Conservation (phyloP, 331 rosid genomes). For the Quercus lobata region DNA sequence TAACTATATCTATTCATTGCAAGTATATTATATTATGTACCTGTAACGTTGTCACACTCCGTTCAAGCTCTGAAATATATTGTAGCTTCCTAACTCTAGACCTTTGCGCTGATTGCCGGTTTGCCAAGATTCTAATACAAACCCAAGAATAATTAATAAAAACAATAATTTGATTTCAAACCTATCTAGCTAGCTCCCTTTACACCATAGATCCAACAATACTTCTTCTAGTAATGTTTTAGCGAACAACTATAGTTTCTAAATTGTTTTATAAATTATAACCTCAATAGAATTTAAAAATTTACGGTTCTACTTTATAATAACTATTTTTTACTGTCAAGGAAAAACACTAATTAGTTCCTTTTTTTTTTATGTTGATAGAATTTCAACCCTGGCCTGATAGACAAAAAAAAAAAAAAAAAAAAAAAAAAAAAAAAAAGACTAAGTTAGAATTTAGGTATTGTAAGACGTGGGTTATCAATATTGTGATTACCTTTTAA, state of each 20-base stretch:
- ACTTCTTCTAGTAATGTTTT: neutral
- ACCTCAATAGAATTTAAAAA: too few species aligned
- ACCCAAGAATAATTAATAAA: neutral
- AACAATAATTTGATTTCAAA: neutral
- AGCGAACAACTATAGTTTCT: neutral
- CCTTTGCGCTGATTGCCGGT: conserved; percentile 84
- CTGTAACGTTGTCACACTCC: conserved; percentile 87
- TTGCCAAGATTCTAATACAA: conserved; percentile 60
- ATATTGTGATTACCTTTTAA: conserved; percentile 58
- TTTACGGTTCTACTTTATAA: too few species aligned
- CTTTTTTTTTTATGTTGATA: too few species aligned
- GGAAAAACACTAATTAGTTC: too few species aligned
- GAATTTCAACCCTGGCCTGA: too few species aligned
- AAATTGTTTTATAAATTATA: too few species aligned
- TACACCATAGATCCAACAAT: neutral
- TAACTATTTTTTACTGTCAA: too few species aligned
- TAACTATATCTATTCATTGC: neutral
- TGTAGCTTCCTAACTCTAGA: conserved; percentile 81
- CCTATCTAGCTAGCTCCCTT: neutral
- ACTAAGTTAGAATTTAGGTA: too few species aligned
- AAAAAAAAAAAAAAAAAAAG: too few species aligned
- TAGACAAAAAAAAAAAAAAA: too few species aligned
- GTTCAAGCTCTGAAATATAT: conserved; percentile 81
- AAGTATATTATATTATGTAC: conserved; percentile 24
- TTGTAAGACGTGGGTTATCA: too few species aligned